A percentile compares a stretch with the other conserved stretches of the same genome.
These are phyloP conservation scores for Neopestalotiopsis clavispora DNA, from an alignment of 2,329 filamentous ascomycete species.

Conservation along the genomic window DNA sequence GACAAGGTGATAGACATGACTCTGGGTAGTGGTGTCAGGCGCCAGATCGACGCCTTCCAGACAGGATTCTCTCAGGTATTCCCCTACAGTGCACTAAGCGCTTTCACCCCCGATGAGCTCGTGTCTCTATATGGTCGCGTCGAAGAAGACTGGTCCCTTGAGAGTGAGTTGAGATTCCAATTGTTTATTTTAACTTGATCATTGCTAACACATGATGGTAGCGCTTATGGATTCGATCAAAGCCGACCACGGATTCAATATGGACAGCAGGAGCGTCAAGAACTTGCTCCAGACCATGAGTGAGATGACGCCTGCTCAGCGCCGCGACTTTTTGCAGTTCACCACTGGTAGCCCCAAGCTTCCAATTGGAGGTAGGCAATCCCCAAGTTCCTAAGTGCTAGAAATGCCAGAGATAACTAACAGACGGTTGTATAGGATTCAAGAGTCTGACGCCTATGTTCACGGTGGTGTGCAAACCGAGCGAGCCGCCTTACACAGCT, in stretches of 20 bases:
- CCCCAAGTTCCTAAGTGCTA: background rate
- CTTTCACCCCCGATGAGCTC: constrained; percentile 93
- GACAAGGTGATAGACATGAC: constrained; percentile 92
- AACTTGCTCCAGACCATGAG: constrained; percentile 96
- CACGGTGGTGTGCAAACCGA: constrained; percentile 98
- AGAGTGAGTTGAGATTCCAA: constrained; percentile 69
- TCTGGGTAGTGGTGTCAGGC: constrained; percentile 83
- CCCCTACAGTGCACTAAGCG: constrained; percentile 87
- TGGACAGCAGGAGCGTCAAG: constrained; percentile 94
- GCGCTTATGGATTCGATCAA: constrained; percentile 98
- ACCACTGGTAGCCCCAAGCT: constrained; percentile 97
- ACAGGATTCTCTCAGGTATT: constrained; percentile 94
- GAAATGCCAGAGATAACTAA: background rate
- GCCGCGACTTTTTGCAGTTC: constrained; percentile 95
- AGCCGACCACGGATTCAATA: constrained; percentile 97
- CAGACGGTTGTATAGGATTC: constrained; percentile 68
- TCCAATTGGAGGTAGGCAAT: constrained; percentile 88
- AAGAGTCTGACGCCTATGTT: constrained; percentile 98
- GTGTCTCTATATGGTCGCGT: constrained; percentile 92
- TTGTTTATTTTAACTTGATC: background rate
- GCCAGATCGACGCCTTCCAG: constrained; percentile 90
- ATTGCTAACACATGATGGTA: constrained; percentile 42
- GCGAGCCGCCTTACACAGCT: constrained; percentile 87
- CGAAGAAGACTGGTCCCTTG: constrained; percentile 96
- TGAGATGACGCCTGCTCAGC: constrained; percentile 73